phyloP scores from a whole-genome alignment of 441 rosid genomes.

The Populus hybrid region DNA sequence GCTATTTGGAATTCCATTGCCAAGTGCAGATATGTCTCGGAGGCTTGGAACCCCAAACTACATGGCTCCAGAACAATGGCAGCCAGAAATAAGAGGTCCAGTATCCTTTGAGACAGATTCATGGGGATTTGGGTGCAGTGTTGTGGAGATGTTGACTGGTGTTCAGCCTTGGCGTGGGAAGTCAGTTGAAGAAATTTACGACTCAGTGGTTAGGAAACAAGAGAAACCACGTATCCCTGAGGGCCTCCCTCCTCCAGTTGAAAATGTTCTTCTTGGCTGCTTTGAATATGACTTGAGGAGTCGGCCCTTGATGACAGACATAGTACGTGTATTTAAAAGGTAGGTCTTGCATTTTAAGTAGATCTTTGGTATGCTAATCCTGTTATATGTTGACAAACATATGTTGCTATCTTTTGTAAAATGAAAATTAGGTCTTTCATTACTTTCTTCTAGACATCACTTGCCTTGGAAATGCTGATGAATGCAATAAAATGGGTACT shows the following conservation, averaged over 20 bases:
- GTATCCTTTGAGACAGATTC: slow-evolving; percentile 77
- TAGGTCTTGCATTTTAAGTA: slow-evolving; percentile 12
- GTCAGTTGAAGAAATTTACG: slow-evolving; percentile 57
- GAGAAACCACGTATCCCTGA: slow-evolving; percentile 62
- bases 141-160: slow-evolving; percentile 88
- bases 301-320: slow-evolving; percentile 78
- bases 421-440: not conserved
- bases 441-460: not conserved
- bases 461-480: not conserved
- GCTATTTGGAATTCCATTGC: slow-evolving; percentile 60
- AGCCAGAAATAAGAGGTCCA: slow-evolving; percentile 84
- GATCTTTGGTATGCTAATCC: not conserved
- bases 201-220: slow-evolving; percentile 62
- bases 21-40: slow-evolving; percentile 53
- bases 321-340: slow-evolving; percentile 63
- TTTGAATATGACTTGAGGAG: slow-evolving; percentile 77
- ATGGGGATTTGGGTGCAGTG: slow-evolving; percentile 90
- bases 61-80: slow-evolving; percentile 99
- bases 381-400: not conserved
- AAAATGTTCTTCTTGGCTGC: slow-evolving; percentile 71
- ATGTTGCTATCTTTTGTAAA: not conserved
- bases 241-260: slow-evolving; percentile 71
- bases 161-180: slow-evolving; percentile 75
- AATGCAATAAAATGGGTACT: not conserved
- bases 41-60: slow-evolving; percentile 87